phyloP scores from a whole-genome alignment of 2,329 filamentous ascomycete genomes.

The Thermothelomyces thermophilus region DNA sequence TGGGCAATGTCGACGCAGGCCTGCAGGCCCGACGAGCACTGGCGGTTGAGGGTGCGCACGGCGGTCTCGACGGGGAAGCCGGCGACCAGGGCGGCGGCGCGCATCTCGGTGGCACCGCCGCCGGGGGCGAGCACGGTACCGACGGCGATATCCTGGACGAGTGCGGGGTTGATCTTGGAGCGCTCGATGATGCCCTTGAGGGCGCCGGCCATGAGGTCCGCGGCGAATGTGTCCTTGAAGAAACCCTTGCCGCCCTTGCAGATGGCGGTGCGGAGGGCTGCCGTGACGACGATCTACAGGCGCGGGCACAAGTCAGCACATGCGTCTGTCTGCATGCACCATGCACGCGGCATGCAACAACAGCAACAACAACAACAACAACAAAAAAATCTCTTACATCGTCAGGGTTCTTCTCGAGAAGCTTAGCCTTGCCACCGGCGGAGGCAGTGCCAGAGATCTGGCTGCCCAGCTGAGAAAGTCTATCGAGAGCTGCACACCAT shows the following conservation, averaged over 20 bases:
- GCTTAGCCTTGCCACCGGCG: slow-evolving; percentile 44
- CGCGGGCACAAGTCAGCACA: background rate
- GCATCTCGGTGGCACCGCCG: slow-evolving; percentile 93
- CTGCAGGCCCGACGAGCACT: slow-evolving; percentile 90
- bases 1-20: slow-evolving; percentile 92
- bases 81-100: slow-evolving; percentile 81
- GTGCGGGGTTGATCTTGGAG: slow-evolving; percentile 77
- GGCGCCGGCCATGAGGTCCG: slow-evolving; percentile 78
- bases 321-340: background rate
- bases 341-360: too few species aligned
- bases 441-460: slow-evolving; percentile 44
- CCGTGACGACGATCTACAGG: slow-evolving; percentile 75
- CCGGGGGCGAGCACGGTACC: slow-evolving; percentile 88
- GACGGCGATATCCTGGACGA: slow-evolving; percentile 90
- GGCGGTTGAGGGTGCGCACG: slow-evolving; percentile 84
- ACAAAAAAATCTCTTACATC: slow-evolving; percentile 43
- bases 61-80: slow-evolving; percentile 81
- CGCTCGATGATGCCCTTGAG: slow-evolving; percentile 76
- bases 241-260: slow-evolving; percentile 89
- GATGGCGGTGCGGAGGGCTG: slow-evolving; percentile 82
- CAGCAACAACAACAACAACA: too few species aligned
- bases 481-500: slow-evolving; percentile 43
- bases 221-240: slow-evolving; percentile 88
- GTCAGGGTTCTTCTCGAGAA: slow-evolving; percentile 60
- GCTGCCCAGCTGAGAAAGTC: slow-evolving; percentile 54